A percentile compares a stretch with the other conserved stretches of the same genome.
Conservation (phyloP, 148 eudicot species). For the Cornus florida region DNA sequence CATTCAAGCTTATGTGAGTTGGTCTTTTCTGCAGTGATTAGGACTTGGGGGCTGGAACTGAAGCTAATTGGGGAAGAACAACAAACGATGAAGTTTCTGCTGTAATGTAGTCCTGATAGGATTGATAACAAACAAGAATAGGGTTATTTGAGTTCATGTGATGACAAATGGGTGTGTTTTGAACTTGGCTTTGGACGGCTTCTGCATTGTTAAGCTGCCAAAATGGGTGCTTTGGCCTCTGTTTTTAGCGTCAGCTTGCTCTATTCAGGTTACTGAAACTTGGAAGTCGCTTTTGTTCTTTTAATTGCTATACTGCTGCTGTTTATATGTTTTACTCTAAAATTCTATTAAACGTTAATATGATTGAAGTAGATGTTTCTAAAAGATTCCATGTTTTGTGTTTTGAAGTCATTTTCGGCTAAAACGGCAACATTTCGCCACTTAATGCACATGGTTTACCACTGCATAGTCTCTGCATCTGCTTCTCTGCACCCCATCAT, state of each 20-base stretch:
- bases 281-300: constrained; percentile 44
- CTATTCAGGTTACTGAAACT: constrained; percentile 23
- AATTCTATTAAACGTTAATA: background rate
- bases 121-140: constrained; percentile 14
- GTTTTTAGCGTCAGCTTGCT: constrained; percentile 23
- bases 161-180: constrained; percentile 23
- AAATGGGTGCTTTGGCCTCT: constrained; percentile 25
- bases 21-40: constrained; percentile 24
- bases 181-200: constrained; percentile 28
- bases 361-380: constrained; percentile 14
- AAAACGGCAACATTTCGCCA: constrained; percentile 37
- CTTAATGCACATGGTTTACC: constrained; percentile 19
- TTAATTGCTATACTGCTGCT: constrained; percentile 16
- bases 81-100: constrained; percentile 4
- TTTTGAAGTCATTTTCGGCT: constrained; percentile 43
- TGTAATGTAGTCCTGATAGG: constrained; percentile 17
- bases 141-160: constrained; percentile 12
- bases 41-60: constrained; percentile 14
- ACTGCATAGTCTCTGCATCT: background rate
- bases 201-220: constrained; percentile 17
- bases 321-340: constrained; percentile 5
- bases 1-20: constrained; percentile 4
- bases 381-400: constrained; percentile 28
- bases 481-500: background rate
- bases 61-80: constrained; percentile 11